phyloP scores from a whole-genome alignment of 2,329 filamentous ascomycete genomes.

The Aspergillus sp. region DNA sequence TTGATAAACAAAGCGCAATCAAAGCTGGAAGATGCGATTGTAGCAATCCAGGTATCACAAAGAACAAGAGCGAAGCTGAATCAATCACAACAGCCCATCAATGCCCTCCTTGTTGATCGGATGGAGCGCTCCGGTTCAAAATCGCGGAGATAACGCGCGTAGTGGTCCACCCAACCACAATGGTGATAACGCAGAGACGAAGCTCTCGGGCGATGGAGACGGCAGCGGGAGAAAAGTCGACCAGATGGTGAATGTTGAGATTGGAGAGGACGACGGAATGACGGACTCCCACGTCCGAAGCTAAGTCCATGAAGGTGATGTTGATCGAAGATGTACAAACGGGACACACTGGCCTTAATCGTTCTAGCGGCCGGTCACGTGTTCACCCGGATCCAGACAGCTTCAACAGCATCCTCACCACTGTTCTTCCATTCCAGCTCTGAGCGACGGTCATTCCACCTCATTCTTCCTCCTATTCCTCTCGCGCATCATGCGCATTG shows the following conservation, averaged over 20 bases:
- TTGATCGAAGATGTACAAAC: constrained; percentile 3
- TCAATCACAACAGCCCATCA: not conserved
- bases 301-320: constrained; percentile 34
- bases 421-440: constrained; percentile 5
- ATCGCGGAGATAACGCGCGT: constrained; percentile 35
- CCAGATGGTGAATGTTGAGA: constrained; percentile 48
- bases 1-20: not conserved
- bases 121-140: constrained; percentile 22
- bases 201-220: constrained; percentile 51
- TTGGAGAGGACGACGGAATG: constrained; percentile 44
- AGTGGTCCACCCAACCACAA: constrained; percentile 48
- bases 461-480: constrained; percentile 2
- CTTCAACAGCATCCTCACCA: not conserved
- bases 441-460: not conserved
- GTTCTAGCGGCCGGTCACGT: constrained; percentile 14
- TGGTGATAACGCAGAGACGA: constrained; percentile 48
- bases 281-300: constrained; percentile 41
- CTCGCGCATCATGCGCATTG: constrained; percentile 22
- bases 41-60: not conserved
- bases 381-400: constrained; percentile 12
- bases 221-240: constrained; percentile 51
- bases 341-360: constrained; percentile 19
- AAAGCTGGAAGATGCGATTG: constrained; percentile 1
- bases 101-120: constrained; percentile 12
- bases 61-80: constrained; percentile 2